Evolutionary conservation across 1,284 basidiomycete genomes (phyloP), one percentile per base, ranked within the genome.

Genomic region (Mrakiaceae sp.): DNA sequence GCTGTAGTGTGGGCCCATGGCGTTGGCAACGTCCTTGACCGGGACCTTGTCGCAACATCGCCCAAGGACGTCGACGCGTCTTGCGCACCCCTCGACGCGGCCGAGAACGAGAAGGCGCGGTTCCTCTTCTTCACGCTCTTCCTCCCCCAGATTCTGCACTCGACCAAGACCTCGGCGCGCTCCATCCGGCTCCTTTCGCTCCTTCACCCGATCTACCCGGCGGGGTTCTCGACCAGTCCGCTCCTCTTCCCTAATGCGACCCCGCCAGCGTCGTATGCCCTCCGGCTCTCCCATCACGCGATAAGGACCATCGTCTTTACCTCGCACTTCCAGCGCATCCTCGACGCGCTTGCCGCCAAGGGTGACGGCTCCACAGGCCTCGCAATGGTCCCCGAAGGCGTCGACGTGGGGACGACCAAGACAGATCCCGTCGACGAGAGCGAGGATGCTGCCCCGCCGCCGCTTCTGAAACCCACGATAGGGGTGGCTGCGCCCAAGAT

Each of bases 281-380:
- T 60, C 3, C 16, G 12, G 0, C 56, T 48, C 3, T 51, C 57
- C 9, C 77, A 78, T 12, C 79, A 87, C 44, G 80, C 87, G 1
- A 77, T 90, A 3, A 82, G 85, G 14, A 81, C 81, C 2, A 74
- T 82, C 52, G 76, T 88, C 59, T 78, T 87, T 46, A 84, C 81
- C 39, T 81, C 85, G 10, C 87, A 90, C 74, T 79, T 89, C 2
- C 87, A 90, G 71, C 84, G 87, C 11, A 81, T 90, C 50, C 77
- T 90, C 12, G 86, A 90, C 69, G 86, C 87, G 0, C 80, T 90
- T 2, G 86, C 87, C 12, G 62, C 67, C 42, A 62, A 66, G 60
- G 43, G 27, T 3, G 60, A 66, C 56, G 8, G 10, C 51, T 9
- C 42, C 61, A 7, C 6, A 12, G 27, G 56, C 49, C 16, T 51